Base-by-base conservation (phyloP, 169 alveolate genomes). In the Plasmodium vivax region DNA sequence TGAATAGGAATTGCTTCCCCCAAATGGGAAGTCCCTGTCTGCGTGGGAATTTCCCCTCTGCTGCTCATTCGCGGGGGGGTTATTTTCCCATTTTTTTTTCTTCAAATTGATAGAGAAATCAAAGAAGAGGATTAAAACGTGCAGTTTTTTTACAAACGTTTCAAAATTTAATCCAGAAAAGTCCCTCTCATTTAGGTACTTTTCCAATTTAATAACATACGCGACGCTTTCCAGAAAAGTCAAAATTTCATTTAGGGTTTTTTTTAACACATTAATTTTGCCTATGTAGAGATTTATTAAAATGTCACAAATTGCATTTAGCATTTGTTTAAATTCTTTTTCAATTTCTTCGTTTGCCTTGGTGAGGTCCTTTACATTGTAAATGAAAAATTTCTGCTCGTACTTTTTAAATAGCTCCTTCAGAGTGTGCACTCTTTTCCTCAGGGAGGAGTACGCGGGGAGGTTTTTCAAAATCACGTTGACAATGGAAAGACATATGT, bases 261-360 rank as follows among this genome's bases (percentile, higher is more conserved):
- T 87, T 87, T 87, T 87, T 51, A 87, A 23, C 71, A 75, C 23
- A 87, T 87, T 30, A 16, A 75, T 87, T 87, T 87, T 87, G 4
- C 38, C 77, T 23, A 87, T 71, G 71, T 77, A 87, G 8, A 87
- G 85, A 87, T 87, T 87, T 87, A 87, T 38, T n/a, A 87, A 45
- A 23, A 87, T 32, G 14, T 87, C 93, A 77, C 93, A 87, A 12
- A 87, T 34, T 3, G 93, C 45, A 38, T 74, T 87, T 75, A 87
- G 38, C 30, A 75, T 87, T 79, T 87, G 84, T 75, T 87, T 87
- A 23, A 87, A 9, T 23, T 87, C 93, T 79, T 77, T 87, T 75
- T 87, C 93, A 51, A 87, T 87, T 75, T 87, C 93, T 4, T 87
- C 93, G 77, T 71, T 87, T 47, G 87, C 93, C 43, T 34, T n/a